Percentiles rank a stretch among this genome's conserved stretches.
These are phyloP conservation scores for Ophiocordyceps polyrhachis-furcata DNA, from an alignment of 2,329 filamentous ascomycete species.

Conservation along the genomic window DNA sequence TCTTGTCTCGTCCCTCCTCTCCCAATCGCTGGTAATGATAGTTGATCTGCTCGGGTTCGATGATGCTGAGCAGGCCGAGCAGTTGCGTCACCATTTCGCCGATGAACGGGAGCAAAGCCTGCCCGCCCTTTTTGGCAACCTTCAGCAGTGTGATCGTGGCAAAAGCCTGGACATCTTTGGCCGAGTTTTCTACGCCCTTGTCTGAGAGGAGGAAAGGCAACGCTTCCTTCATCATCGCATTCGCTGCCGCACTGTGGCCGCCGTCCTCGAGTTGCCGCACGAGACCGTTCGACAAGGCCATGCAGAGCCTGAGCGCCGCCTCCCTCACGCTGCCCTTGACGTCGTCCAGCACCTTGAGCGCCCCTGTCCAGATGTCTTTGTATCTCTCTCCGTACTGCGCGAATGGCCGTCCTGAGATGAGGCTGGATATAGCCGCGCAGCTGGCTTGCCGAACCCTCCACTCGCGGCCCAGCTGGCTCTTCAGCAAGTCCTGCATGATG, in stretches of 20 bases:
- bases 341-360: conserved; percentile 86
- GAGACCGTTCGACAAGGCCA: conserved; percentile 66
- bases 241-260: conserved; percentile 48
- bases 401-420: conserved; percentile 65
- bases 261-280: conserved; percentile 73
- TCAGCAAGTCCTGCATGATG: conserved; percentile 75
- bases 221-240: conserved; percentile 67
- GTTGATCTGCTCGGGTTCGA: conserved; percentile 80
- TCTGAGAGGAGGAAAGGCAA: conserved; percentile 81
- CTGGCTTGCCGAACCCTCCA: conserved; percentile 89
- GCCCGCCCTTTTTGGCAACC: conserved; percentile 78
- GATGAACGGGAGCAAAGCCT: conserved; percentile 60
- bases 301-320: conserved; percentile 66
- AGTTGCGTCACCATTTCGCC: conserved; percentile 66
- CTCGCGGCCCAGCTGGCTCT: conserved; percentile 73
- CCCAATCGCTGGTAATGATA: conserved; percentile 83
- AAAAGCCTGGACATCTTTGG: conserved; percentile 72
- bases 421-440: conserved; percentile 73
- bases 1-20: conserved; percentile 70
- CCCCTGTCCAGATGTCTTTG: conserved; percentile 64
- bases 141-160: conserved; percentile 69
- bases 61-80: conserved; percentile 62
- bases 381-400: conserved; percentile 70
- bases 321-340: conserved; percentile 80
- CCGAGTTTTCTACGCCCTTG: conserved; percentile 74